Conservation (phyloP, 2,329 filamentous ascomycete genomes). For the Fusarium concolor region DNA sequence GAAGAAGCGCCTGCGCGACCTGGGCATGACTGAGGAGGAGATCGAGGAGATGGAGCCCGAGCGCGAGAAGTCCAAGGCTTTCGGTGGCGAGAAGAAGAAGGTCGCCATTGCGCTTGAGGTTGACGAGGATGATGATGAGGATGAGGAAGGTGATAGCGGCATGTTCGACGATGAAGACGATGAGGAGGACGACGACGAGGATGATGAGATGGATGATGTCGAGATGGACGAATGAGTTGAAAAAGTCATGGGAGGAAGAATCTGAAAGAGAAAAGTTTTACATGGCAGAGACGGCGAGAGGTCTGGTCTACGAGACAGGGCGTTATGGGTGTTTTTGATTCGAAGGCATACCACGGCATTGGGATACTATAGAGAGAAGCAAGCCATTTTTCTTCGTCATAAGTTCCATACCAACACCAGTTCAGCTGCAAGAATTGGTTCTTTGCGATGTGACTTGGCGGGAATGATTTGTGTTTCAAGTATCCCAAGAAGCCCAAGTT, state of each 20-base stretch:
- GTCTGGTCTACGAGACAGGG: conserved; percentile 35
- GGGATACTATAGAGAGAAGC: conserved; percentile 39
- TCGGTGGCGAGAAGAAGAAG: conserved; percentile 57
- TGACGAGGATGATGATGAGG: conserved; percentile 52
- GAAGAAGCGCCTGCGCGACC: conserved; percentile 68
- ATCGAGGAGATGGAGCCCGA: conserved; percentile 59
- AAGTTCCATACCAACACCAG: conserved; percentile 26
- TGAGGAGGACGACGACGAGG: conserved; percentile 50
- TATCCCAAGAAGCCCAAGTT: conserved; percentile 14
- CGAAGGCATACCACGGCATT: conserved; percentile 44
- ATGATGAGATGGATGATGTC: conserved; percentile 48
- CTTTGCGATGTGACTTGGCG: conserved; percentile 27
- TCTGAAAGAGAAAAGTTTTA: conserved; percentile 21
- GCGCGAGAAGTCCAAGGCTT: conserved; percentile 53
- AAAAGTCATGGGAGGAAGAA: background rate
- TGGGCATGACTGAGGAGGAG: conserved; percentile 62
- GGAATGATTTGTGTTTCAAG: conserved; percentile 22
- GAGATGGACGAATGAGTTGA: conserved; percentile 48
- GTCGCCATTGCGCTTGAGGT: conserved; percentile 51
- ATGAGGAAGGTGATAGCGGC: conserved; percentile 47
- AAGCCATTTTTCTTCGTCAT: conserved; percentile 37
- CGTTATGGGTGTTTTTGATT: conserved; percentile 43
- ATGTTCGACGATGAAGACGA: conserved; percentile 52
- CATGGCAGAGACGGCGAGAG: conserved; percentile 24
- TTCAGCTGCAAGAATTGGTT: background rate